These are phyloP conservation scores for Pisolithus albus DNA, from an alignment of 768 basidiomycete species.

Conservation along the genomic window DNA sequence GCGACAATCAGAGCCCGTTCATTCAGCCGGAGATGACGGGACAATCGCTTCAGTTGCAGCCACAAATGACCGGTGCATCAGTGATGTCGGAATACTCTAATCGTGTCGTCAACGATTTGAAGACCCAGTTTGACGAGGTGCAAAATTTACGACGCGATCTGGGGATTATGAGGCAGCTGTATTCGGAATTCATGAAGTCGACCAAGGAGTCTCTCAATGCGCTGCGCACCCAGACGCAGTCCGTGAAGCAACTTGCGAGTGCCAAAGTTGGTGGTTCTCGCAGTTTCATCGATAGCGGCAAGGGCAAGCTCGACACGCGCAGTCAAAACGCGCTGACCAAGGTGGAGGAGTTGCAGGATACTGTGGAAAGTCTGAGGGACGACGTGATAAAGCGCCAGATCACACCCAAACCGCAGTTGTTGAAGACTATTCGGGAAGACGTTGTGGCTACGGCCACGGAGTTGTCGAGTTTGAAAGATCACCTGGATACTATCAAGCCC, in stretches of 20 bases:
- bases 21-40: slow-evolving; percentile 63
- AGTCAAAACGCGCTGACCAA: slow-evolving; percentile 88
- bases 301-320: slow-evolving; percentile 81
- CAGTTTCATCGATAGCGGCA: slow-evolving; percentile 85
- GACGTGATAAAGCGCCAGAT: slow-evolving; percentile 88
- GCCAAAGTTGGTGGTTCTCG: slow-evolving; percentile 80
- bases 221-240: slow-evolving; percentile 77
- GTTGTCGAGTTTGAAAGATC: slow-evolving; percentile 70
- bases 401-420: slow-evolving; percentile 66
- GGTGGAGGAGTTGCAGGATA: slow-evolving; percentile 89
- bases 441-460: slow-evolving; percentile 59
- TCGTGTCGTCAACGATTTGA: slow-evolving; percentile 74
- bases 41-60: slow-evolving; percentile 48
- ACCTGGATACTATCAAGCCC: slow-evolving; percentile 84
- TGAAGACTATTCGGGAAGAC: slow-evolving; percentile 68
- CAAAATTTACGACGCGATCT: slow-evolving; percentile 91
- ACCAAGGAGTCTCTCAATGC: slow-evolving; percentile 80
- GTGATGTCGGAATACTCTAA: slow-evolving; percentile 63
- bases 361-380: slow-evolving; percentile 80
- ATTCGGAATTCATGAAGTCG: slow-evolving; percentile 87
- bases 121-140: slow-evolving; percentile 91
- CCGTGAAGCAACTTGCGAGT: slow-evolving; percentile 80
- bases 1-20: slow-evolving; percentile 31
- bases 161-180: slow-evolving; percentile 89
- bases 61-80: slow-evolving; percentile 73